Conservation (phyloP, 257 asterid genomes). For the Nicotiana attenuata region DNA sequence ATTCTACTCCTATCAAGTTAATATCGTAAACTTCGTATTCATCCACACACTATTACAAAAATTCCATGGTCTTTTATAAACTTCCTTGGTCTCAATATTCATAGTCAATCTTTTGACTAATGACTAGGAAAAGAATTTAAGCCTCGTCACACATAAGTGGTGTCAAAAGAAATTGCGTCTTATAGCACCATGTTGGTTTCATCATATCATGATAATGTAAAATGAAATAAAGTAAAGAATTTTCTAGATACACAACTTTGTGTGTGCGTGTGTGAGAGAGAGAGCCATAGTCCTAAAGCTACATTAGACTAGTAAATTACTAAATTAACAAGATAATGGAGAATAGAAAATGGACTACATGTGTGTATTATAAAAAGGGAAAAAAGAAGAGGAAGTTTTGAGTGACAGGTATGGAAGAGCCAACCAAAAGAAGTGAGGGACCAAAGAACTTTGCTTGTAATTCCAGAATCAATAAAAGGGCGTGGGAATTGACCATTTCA, state of each 20-base stretch:
- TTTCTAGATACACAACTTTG: neutral
- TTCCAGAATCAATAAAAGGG: conserved; percentile 23
- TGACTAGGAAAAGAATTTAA: neutral
- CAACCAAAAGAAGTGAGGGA: conserved; percentile 15
- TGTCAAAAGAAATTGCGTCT: neutral
- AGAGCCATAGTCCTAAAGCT: conserved; percentile 14
- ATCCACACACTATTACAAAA: no score
- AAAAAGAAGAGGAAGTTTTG: neutral
- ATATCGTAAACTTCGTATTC: no score
- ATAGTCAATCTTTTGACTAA: neutral
- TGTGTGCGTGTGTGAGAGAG: neutral
- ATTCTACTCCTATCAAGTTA: no score
- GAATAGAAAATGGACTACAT: conserved; percentile 5
- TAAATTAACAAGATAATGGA: neutral
- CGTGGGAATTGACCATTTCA: conserved; percentile 15
- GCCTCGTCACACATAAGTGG: neutral
- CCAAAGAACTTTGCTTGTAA: conserved; percentile 28
- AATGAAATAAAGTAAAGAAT: no score
- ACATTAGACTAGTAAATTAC: conserved; percentile 10
- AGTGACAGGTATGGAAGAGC: conserved; percentile 1
- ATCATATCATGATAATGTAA: neutral
- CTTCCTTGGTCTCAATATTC: neutral
- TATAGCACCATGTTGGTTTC: neutral
- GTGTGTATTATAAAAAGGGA: neutral
- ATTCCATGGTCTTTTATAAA: neutral